A percentile compares a stretch with the other conserved stretches of the same genome.
Conservation (phyloP, 257 asterid genomes). For the Plantago ovata region DNA sequence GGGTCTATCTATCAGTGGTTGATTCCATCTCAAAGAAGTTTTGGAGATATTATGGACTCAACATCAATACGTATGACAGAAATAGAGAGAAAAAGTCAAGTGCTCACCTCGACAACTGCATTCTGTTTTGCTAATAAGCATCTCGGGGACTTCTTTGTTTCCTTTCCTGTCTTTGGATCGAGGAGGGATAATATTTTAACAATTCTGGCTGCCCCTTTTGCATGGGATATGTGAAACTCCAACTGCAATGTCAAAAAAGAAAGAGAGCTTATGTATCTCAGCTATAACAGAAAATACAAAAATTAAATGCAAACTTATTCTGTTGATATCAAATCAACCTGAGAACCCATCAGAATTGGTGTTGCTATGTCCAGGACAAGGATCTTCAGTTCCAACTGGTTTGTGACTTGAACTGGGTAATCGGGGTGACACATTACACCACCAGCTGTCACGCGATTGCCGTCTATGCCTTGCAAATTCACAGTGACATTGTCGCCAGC, state of each 20-base stretch:
- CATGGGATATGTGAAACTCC: constrained; percentile 84
- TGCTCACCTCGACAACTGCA: constrained; percentile 78
- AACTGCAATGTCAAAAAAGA: constrained; percentile 38
- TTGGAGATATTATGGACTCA: too few relatives aligned
- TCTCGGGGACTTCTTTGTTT: constrained; percentile 76
- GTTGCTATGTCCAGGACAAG: constrained; percentile 57
- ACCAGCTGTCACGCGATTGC: constrained; percentile 58
- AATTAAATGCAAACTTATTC: not conserved
- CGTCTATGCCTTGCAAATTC: constrained; percentile 72
- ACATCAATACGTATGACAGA: too few relatives aligned
- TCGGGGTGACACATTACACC: constrained; percentile 93
- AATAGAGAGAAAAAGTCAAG: not conserved
- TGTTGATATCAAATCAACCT: constrained; percentile 39
- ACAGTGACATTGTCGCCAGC: constrained; percentile 88
- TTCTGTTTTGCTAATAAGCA: constrained; percentile 77
- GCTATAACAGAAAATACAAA: not conserved
- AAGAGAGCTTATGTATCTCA: not conserved
- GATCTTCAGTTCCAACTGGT: constrained; percentile 79
- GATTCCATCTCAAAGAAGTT: too few relatives aligned
- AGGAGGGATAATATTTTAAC: constrained; percentile 69
- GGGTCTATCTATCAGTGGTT: too few relatives aligned
- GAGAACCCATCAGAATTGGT: constrained; percentile 83
- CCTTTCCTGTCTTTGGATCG: constrained; percentile 83
- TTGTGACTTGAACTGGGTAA: constrained; percentile 69
- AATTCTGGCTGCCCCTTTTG: constrained; percentile 75